A percentile compares a stretch with the other conserved stretches of the same genome.
phyloP scores from a whole-genome alignment of 495 filamentous ascomycete species.

The Sabuloglossum arenarium region DNA sequence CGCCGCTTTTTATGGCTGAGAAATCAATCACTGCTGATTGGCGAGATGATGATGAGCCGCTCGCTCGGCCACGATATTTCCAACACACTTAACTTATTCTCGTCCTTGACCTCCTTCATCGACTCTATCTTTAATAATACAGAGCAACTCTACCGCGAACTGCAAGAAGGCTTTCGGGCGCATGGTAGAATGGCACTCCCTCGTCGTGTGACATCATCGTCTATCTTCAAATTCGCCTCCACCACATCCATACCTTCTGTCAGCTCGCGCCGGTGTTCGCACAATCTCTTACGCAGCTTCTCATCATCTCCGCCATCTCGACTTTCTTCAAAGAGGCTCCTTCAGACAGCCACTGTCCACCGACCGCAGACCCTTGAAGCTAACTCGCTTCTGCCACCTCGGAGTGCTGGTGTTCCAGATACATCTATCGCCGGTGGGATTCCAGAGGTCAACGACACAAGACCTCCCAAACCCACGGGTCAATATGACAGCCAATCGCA shows the following conservation, averaged over 20 bases:
- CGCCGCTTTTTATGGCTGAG: neutral
- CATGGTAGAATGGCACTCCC: neutral
- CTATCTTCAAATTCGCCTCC: neutral
- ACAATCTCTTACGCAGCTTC: conserved; percentile 36
- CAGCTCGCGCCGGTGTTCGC: conserved; percentile 24
- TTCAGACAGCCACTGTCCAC: conserved; percentile 57
- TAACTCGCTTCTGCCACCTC: conserved; percentile 36
- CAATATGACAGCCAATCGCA: conserved; percentile 11
- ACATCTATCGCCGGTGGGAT: conserved; percentile 42
- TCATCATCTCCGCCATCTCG: conserved; percentile 32
- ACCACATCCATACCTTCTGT: neutral
- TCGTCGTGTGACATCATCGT: neutral
- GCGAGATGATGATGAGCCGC: neutral
- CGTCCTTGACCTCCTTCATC: too few species aligned
- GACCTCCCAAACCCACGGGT: conserved; percentile 22
- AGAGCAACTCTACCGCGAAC: neutral
- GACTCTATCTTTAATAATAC: neutral
- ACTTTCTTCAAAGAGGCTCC: conserved; percentile 38
- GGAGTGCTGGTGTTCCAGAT: conserved; percentile 42
- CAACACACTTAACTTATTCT: neutral
- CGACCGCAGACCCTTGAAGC: conserved; percentile 49
- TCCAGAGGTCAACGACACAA: conserved; percentile 31
- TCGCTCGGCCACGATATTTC: neutral
- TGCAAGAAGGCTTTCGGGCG: too few species aligned
- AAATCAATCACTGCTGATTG: neutral